Base-by-base conservation (phyloP, 2,329 filamentous ascomycete genomes). In the Xylaria multiplex region DNA sequence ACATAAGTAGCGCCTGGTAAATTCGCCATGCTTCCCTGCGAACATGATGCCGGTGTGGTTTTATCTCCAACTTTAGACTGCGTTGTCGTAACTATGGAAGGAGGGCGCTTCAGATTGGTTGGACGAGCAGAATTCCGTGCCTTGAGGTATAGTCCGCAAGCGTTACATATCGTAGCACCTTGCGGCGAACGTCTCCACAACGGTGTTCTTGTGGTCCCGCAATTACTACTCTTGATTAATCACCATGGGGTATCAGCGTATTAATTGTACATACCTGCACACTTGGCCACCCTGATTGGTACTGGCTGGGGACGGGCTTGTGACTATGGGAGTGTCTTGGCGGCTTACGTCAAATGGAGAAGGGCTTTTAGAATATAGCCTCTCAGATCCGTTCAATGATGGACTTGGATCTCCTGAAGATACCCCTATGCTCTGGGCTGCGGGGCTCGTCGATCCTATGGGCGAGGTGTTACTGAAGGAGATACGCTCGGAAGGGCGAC, bases 101-200 rank as follows among this genome's bases (percentile, higher is more conserved):
- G 85, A 11, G 91, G 88, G 67, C 93, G 91, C 81, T 97, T 97
- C 64, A 97, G 82, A 73, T 93, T 97, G 6, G 93, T 96, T 14
- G 96, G 96, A 57, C 96, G 89, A 72, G 93, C 89, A 68, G 95
- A 91, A 77, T 98, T 98, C 71, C 96, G 89, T 9, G 95, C 94
- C 79, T 98, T 98, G 69, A 93, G 84, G 78, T 99, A 99, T 16
- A 99, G 85, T 48, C 96, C 96, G 76, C 96, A 99, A 6, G 96
- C 96, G 80, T 99, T 99, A 81, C 96, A 99, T 66, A 99, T 98
- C 32, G 93, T 97, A 61, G 93, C 91, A 35, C 96, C 96, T 74
- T 94, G 90, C 0, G 95, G 95, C 16, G 95, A 97, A 75, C 96
- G 88, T 77, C 96, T 89, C 96, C 96, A 99, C 43, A 99, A 81